Evolutionary conservation across 352 stramenopile species (phyloP).

Genomic region (Saprolegnia parasitica): DNA sequence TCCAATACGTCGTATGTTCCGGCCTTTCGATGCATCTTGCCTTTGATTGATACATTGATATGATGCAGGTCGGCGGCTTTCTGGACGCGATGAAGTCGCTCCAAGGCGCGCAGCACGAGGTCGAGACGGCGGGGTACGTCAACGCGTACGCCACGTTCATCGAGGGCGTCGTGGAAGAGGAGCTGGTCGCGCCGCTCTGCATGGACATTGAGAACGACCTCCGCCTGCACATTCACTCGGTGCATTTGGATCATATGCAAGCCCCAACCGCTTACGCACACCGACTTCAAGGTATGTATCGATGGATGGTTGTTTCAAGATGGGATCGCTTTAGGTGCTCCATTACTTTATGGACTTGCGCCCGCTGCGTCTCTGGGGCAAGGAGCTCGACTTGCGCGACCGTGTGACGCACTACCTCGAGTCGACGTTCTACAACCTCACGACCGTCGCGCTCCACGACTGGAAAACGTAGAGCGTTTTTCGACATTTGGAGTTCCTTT

Average conservation of each 20-base stretch:
- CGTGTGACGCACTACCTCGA: constrained; percentile 92
- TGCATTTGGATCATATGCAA: constrained; percentile 83
- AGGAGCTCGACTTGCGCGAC: constrained; percentile 75
- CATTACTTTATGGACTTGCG: constrained; percentile 83
- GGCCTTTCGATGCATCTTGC: neutral
- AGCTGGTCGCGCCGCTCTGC: constrained; percentile 87
- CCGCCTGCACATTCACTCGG: constrained; percentile 84
- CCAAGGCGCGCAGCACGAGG: constrained; percentile 70
- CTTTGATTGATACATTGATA: neutral
- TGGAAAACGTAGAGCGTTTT: constrained; percentile 83
- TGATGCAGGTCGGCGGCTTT: constrained; percentile 44
- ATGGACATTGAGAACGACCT: constrained; percentile 93
- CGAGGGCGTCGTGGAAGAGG: constrained; percentile 76
- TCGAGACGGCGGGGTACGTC: constrained; percentile 59
- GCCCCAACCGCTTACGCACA: constrained; percentile 67
- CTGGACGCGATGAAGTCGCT: constrained; percentile 71
- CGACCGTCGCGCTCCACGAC: constrained; percentile 91
- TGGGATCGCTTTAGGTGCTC: constrained; percentile 46
- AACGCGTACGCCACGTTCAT: constrained; percentile 75
- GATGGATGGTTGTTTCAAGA: neutral
- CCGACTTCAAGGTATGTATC: constrained; percentile 19
- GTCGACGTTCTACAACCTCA: constrained; percentile 94
- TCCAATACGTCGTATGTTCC: constrained; percentile 63
- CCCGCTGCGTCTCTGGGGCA: constrained; percentile 86
- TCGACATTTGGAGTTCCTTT: neutral